Evolutionary conservation across 148 eudicot species (phyloP).

Genomic region (Silene uniflora): DNA sequence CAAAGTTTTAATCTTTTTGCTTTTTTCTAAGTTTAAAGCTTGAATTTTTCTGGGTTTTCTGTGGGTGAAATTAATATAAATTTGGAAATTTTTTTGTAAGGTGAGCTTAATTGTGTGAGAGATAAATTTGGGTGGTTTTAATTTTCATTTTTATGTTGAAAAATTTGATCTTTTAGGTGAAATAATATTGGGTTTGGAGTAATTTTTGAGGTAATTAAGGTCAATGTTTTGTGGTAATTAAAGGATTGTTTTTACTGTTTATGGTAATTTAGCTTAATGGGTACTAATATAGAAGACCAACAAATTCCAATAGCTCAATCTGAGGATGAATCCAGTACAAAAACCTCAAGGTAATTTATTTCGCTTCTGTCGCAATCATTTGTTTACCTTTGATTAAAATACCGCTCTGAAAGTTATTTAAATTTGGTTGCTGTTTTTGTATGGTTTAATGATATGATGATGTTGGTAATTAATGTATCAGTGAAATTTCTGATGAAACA

Average conservation of each 20-base stretch:
- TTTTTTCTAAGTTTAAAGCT: slow-evolving; percentile 15
- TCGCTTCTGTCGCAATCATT: not conserved
- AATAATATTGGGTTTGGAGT: not conserved
- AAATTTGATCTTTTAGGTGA: slow-evolving; percentile 10
- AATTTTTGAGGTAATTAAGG: not conserved
- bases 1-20: slow-evolving; percentile 8
- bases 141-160: not conserved
- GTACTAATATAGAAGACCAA: slow-evolving; percentile 20
- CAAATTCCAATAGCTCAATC: slow-evolving; percentile 12
- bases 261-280: slow-evolving; percentile 14
- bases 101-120: slow-evolving; percentile 5
- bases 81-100: not conserved
- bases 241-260: slow-evolving; percentile 6
- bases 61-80: not conserved
- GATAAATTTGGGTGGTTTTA: not conserved
- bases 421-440: slow-evolving; percentile 5
- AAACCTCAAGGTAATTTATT: slow-evolving; percentile 26
- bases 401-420: not conserved
- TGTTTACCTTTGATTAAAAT: no score
- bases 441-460: slow-evolving; percentile 15
- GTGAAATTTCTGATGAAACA: slow-evolving; percentile 22
- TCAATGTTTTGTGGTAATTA: slow-evolving; percentile 11
- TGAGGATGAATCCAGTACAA: slow-evolving; percentile 17
- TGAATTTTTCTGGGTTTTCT: slow-evolving; percentile 9
- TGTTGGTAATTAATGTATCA: slow-evolving; percentile 19